phyloP scores from a whole-genome alignment of 495 filamentous ascomycete species.

The Ascobolus immersus region DNA sequence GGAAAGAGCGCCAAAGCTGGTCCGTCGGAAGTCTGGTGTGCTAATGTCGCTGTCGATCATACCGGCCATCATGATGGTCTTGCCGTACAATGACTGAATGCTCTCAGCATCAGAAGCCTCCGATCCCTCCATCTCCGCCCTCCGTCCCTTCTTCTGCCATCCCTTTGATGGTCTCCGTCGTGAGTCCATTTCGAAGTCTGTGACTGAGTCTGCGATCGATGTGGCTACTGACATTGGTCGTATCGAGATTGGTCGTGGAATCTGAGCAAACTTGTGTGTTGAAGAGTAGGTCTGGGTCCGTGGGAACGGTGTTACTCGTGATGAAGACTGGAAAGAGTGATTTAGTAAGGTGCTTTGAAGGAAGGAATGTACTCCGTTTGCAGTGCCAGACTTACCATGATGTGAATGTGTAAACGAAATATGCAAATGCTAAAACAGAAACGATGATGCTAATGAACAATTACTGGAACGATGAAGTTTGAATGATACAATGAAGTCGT shows the following conservation, averaged over 20 bases:
- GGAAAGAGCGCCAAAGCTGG: constrained; percentile 17
- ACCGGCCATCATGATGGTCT: constrained; percentile 14
- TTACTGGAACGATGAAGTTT: too few species aligned
- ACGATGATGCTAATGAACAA: too few species aligned
- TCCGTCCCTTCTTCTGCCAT: constrained; percentile 13
- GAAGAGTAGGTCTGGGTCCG: too few species aligned
- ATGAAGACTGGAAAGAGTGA: too few species aligned
- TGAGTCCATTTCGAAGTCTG: constrained; percentile 9
- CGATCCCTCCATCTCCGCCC: constrained; percentile 8
- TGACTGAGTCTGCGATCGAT: constrained; percentile 12
- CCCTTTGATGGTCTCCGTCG: constrained; percentile 10
- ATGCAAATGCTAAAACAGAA: too few species aligned
- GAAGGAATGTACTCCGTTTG: too few species aligned
- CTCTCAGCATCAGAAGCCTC: constrained; percentile 16
- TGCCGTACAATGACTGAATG: constrained; percentile 12
- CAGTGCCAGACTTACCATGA: too few species aligned
- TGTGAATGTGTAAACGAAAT: too few species aligned
- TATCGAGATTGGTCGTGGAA: background rate
- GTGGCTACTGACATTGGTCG: constrained; percentile 14
- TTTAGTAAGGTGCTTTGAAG: too few species aligned
- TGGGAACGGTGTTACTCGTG: too few species aligned
- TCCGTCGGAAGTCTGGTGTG: constrained; percentile 17
- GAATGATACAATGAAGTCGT: too few species aligned
- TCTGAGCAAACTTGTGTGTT: too few species aligned
- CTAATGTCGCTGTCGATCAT: constrained; percentile 15